Percentiles rank a stretch among this genome's conserved stretches.
Evolutionary conservation across 108 stramenopile species (phyloP).

Genomic region (Cyclotella choctawhatcheeana): DNA sequence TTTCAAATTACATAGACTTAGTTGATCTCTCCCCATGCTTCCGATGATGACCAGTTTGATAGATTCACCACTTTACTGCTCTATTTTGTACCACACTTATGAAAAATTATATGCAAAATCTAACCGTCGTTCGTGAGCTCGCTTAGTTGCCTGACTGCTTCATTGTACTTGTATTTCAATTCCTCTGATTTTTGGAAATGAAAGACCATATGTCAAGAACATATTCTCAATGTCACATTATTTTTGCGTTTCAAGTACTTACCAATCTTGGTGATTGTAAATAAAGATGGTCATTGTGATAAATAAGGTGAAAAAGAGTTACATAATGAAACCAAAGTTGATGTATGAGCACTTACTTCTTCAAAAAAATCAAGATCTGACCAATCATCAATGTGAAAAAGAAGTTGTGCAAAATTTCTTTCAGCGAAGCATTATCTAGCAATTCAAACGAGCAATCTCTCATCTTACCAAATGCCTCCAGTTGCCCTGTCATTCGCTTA

Average conservation of each 20-base stretch:
- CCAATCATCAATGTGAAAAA: background rate
- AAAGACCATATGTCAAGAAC: background rate
- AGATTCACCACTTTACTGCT: too few species aligned
- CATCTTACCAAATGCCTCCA: conserved; percentile 24
- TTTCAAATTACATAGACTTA: too few species aligned
- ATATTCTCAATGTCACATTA: background rate
- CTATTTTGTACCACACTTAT: too few species aligned
- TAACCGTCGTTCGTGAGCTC: conserved; percentile 7
- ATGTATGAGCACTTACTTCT: conserved; percentile 12
- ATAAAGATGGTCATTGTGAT: background rate
- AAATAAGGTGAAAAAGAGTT: background rate
- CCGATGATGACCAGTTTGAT: too few species aligned
- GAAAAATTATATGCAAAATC: too few species aligned
- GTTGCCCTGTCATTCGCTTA: conserved; percentile 14
- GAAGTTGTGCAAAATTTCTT: background rate
- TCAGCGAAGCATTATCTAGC: background rate
- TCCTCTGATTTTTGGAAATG: conserved; percentile 13
- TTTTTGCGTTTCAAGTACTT: background rate
- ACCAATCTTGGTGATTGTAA: conserved; percentile 13
- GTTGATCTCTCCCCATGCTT: too few species aligned
- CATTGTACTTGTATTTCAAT: conserved; percentile 45
- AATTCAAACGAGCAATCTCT: too few species aligned
- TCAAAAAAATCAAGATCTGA: conserved; percentile 46
- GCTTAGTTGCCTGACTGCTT: conserved; percentile 29
- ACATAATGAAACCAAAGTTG: too few species aligned